These are phyloP conservation scores for Austropuccinia psidii DNA, from an alignment of 1,284 basidiomycete genomes.

Conservation along the genomic window DNA sequence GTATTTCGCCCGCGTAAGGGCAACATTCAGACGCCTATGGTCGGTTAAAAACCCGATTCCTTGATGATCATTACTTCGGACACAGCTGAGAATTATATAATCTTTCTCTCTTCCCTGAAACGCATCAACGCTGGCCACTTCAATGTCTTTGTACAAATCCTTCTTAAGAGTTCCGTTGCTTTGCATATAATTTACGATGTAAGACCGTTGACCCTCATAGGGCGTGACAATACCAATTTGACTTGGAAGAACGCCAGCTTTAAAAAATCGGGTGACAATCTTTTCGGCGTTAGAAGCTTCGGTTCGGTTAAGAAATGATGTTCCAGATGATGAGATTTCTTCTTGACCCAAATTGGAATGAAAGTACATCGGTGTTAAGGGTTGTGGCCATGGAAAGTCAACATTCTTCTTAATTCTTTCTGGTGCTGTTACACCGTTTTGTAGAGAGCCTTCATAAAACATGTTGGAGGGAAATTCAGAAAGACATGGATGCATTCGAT, in stretches of 20 bases:
- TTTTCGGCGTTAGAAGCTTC: constrained; percentile 99
- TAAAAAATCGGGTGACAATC: constrained; percentile 99
- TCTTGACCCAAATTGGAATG: constrained; percentile 98
- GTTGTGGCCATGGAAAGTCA: constrained; percentile 97
- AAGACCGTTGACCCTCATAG: constrained; percentile 98
- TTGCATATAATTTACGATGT: constrained; percentile 99
- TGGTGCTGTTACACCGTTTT: constrained; percentile 98
- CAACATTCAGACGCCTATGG: constrained; percentile 91
- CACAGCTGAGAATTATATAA: constrained; percentile 97
- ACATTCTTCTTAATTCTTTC: constrained; percentile 94
- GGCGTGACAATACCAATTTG: constrained; percentile 99
- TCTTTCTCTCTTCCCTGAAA: constrained; percentile 99
- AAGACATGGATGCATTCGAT: constrained; percentile 98
- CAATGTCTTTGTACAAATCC: constrained; percentile 97
- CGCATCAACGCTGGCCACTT: constrained; percentile 96
- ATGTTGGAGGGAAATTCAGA: constrained; percentile 99
- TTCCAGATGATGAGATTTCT: constrained; percentile 96
- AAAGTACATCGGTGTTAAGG: constrained; percentile 99
- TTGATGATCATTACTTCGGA: constrained; percentile 98
- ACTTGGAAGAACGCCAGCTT: constrained; percentile 84
- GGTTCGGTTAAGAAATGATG: constrained; percentile 96
- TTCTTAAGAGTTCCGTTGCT: constrained; percentile 97
- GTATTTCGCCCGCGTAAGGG: constrained; percentile 93
- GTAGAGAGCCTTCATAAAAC: constrained; percentile 99
- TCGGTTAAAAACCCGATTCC: constrained; percentile 99